A percentile compares a stretch with the other conserved stretches of the same genome.
phyloP scores from a whole-genome alignment of 164 flowering plant species.

The Nelumbo lutea region DNA sequence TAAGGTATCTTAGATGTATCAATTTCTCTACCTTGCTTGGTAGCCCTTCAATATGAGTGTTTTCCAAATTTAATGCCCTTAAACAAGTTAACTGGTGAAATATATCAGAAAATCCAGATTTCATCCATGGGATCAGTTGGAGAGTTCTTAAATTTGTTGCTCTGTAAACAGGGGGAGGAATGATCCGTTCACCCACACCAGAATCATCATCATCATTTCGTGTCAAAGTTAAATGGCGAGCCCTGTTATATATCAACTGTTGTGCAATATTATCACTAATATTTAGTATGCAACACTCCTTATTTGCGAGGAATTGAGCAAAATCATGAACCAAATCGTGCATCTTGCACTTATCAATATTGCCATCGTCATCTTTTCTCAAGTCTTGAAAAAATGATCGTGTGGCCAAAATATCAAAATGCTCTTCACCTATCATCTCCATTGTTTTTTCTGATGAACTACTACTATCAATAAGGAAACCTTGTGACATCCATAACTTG shows the following conservation, averaged over 20 bases:
- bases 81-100: slow-evolving; percentile 4
- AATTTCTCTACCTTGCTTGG: slow-evolving; percentile 7
- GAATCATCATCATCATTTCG: not conserved
- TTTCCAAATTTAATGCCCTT: slow-evolving; percentile 9
- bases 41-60: not conserved
- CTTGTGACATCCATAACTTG: slow-evolving; percentile 20
- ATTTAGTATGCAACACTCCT: not conserved
- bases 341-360: not conserved
- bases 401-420: not conserved
- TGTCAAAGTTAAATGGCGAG: not conserved
- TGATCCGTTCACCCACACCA: too few relatives aligned
- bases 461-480: slow-evolving; percentile 8
- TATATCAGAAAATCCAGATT: not conserved
- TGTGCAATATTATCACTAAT: not conserved
- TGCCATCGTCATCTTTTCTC: not conserved
- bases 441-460: not conserved
- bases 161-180: not conserved
- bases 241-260: not conserved
- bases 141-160: slow-evolving; percentile 4
- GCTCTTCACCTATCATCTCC: slow-evolving; percentile 20
- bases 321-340: slow-evolving; percentile 4
- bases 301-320: not conserved
- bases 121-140: not conserved
- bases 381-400: slow-evolving; percentile 2
- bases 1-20: slow-evolving; percentile 16